These are phyloP conservation scores for Calonectria crousiana DNA, from an alignment of 2,329 filamentous ascomycete species.

Conservation along the genomic window DNA sequence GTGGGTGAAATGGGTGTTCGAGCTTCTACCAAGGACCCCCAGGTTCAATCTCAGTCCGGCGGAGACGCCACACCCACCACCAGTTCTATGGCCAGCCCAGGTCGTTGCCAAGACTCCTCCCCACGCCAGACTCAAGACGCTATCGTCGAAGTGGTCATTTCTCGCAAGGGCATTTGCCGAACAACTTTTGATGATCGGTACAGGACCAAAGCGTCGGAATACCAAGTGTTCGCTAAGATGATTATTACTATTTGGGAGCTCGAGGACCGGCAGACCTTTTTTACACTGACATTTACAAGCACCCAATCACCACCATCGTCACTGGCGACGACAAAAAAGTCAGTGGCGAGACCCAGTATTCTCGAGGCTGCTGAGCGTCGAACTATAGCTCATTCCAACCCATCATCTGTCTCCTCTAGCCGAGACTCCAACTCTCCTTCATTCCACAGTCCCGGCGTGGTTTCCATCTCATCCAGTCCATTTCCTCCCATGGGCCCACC, in stretches of 20 bases:
- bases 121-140: constrained; percentile 65
- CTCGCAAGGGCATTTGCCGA: constrained; percentile 59
- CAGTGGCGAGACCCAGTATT: constrained; percentile 53
- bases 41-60: constrained; percentile 33
- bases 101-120: constrained; percentile 46
- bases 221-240: constrained; percentile 75
- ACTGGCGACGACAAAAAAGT: constrained; percentile 50
- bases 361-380: constrained; percentile 62
- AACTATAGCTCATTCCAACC: constrained; percentile 57
- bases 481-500: constrained; percentile 79
- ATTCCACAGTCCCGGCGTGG: constrained; percentile 63
- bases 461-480: constrained; percentile 66
- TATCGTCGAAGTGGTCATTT: constrained; percentile 76
- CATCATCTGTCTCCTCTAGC: constrained; percentile 61
- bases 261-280: constrained; percentile 76
- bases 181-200: constrained; percentile 51
- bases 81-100: constrained; percentile 41
- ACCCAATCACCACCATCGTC: constrained; percentile 57
- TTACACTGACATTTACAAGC: constrained; percentile 80
- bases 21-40: constrained; percentile 38
- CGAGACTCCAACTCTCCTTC: constrained; percentile 61
- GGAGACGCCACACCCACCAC: constrained; percentile 55
- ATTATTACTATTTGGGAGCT: constrained; percentile 80
- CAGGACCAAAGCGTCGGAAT: constrained; percentile 52
- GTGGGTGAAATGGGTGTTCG: constrained; percentile 56